These are phyloP conservation scores for Quercus phellos DNA, from an alignment of 331 rosid species.

Conservation along the genomic window DNA sequence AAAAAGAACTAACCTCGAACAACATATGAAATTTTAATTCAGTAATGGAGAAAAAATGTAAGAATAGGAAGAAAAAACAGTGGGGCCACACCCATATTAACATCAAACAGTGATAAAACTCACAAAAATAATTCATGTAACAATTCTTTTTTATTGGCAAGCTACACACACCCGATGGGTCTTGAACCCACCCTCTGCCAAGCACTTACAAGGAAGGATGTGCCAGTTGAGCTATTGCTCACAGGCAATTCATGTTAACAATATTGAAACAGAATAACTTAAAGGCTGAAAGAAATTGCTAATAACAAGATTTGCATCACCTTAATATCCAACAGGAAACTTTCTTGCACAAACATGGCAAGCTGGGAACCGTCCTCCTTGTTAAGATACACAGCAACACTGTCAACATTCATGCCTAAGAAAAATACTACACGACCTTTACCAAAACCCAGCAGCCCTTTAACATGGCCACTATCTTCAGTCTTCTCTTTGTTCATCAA, in stretches of 20 bases:
- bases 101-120: not conserved
- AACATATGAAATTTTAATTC: conserved; percentile 1
- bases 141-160: too few relatives aligned
- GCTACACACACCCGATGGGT: too few relatives aligned
- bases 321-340: conserved; percentile 80
- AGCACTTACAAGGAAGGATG: too few relatives aligned
- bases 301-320: conserved; percentile 31
- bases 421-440: conserved; percentile 80
- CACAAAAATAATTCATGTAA: not conserved
- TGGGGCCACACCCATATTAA: not conserved
- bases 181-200: too few relatives aligned
- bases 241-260: not conserved
- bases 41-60: conserved; percentile 8
- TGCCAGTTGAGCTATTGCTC: too few relatives aligned
- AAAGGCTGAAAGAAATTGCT: not conserved
- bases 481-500: conserved; percentile 49
- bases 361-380: conserved; percentile 91
- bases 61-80: not conserved
- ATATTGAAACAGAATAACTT: not conserved
- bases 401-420: conserved; percentile 85
- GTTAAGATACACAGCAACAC: conserved; percentile 83
- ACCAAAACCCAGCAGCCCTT: conserved; percentile 83
- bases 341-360: conserved; percentile 88
- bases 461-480: conserved; percentile 67
- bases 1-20: not conserved